phyloP scores from a whole-genome alignment of 805 yeast genomes.

The Teunomyces gatunensis region DNA sequence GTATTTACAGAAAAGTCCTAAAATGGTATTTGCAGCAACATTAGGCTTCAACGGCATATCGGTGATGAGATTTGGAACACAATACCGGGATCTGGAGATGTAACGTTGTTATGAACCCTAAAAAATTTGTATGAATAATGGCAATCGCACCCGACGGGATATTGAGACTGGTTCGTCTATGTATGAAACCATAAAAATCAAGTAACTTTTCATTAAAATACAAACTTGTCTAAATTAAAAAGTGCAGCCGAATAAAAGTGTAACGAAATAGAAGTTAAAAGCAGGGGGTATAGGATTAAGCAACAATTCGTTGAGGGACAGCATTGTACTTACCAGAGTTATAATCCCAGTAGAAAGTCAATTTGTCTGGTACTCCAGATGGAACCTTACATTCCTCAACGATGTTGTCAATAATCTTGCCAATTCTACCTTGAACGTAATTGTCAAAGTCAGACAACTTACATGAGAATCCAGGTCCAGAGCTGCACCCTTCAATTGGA shows the following conservation, averaged over 20 bases:
- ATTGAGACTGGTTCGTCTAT: no score
- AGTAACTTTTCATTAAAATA: no score
- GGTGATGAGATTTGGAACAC: not conserved
- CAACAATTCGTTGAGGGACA: slow-evolving; percentile 2
- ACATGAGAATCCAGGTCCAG: slow-evolving; percentile 19
- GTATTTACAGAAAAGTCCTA: not conserved
- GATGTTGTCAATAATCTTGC: slow-evolving; percentile 14
- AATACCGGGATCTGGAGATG: not conserved
- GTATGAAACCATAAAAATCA: no score
- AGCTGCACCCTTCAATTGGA: slow-evolving; percentile 11
- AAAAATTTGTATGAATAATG: no score
- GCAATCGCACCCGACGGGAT: no score
- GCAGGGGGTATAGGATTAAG: not conserved
- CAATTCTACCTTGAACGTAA: slow-evolving; percentile 4
- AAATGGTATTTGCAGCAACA: not conserved
- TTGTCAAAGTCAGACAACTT: slow-evolving; percentile 22
- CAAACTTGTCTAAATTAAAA: no score
- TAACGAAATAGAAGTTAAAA: not conserved
- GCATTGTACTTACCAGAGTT: slow-evolving; percentile 20
- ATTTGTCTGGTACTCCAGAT: slow-evolving; percentile 19
- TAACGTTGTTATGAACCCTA: no score
- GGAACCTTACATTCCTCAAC: slow-evolving; percentile 28
- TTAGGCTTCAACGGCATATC: not conserved
- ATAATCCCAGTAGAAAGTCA: slow-evolving; percentile 45
- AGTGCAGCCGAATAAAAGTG: not conserved